Evolutionary conservation across 768 basidiomycete genomes (phyloP), one percentile per base, ranked within the genome.

Genomic region (Collybia nuda): DNA sequence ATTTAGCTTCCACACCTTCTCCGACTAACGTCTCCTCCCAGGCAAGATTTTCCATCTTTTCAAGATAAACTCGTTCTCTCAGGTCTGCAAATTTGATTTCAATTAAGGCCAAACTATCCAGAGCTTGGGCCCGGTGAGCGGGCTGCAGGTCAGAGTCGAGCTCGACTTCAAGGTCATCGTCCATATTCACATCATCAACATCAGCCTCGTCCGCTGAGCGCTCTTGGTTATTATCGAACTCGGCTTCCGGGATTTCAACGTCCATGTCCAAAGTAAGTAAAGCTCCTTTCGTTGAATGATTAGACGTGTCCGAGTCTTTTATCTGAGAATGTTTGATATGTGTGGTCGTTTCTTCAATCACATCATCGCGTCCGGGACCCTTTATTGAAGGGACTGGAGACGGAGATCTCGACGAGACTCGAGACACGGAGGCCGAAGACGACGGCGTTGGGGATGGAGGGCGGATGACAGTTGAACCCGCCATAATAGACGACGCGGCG

Each of bases 1-100:
- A 39, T 45, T 21, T 18, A 72, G 32, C 3, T 32, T 9, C 9
- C 84, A 58, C 57, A 93, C 94, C 90, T 38, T 86, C 80, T 23
- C 80, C 74, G 19, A 98, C 78, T 59, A 94, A 73, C 12, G 80
- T 71, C 62, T 98, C 93, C 67, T 98, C 96, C 82, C 86, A 88
- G 28, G 90, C 87, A 6, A 96, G 72, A 3, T 82, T 84, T 36
- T 93, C 90, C 92, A 98, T 93, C 65, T 94, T 90, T 70, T 98
- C 96, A 17, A 98, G 77, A 65, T 95, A 98, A 14, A 98, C 75
- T 44, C 84, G 76, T 64, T 98, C 94, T 41, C 96, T 72, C 49
- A 98, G 67, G 26, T 88, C 69, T 0, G 95, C 94, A 67, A 94
- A 97, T 61, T 90, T 92, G 68, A 98, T 82, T 63, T 99, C 96